Evolutionary conservation across 2,329 filamentous ascomycete genomes (phyloP).

Genomic region (Claviceps citrina): DNA sequence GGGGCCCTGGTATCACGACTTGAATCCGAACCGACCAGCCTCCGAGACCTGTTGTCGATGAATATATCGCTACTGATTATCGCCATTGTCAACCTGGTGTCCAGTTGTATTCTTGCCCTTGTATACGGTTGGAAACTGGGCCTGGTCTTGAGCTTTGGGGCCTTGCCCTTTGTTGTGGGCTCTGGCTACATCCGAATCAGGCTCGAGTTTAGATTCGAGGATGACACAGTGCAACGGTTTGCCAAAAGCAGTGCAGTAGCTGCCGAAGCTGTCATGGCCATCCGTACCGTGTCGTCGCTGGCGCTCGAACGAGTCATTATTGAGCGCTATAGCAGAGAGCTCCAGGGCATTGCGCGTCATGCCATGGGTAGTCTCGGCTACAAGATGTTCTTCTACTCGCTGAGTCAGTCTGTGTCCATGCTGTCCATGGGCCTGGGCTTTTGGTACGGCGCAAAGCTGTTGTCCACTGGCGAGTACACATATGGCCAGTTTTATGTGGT

Average conservation of each 20-base stretch:
- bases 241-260: slow-evolving; percentile 32
- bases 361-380: slow-evolving; percentile 18
- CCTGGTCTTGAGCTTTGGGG: slow-evolving; percentile 29
- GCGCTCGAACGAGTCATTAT: slow-evolving; percentile 31
- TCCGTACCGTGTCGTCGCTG: slow-evolving; percentile 34
- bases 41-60: slow-evolving; percentile 34
- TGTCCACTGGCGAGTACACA: slow-evolving; percentile 31
- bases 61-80: slow-evolving; percentile 33
- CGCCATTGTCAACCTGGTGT: slow-evolving; percentile 28
- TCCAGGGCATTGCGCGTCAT: slow-evolving; percentile 17
- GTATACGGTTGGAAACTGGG: slow-evolving; percentile 34
- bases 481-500: slow-evolving; percentile 32
- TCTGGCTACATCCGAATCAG: slow-evolving; percentile 33
- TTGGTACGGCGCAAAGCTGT: slow-evolving; percentile 26
- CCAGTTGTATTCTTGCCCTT: slow-evolving; percentile 30
- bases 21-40: slow-evolving; percentile 26
- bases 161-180: slow-evolving; percentile 28
- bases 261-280: slow-evolving; percentile 32
- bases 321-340: slow-evolving; percentile 17
- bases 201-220: slow-evolving; percentile 31
- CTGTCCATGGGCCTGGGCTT: slow-evolving; percentile 24
- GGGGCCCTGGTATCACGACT: slow-evolving; percentile 24
- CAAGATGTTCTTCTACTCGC: slow-evolving; percentile 26
- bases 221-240: slow-evolving; percentile 26
- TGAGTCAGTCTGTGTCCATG: slow-evolving; percentile 25